phyloP scores from a whole-genome alignment of 768 basidiomycete genomes.

The Russula dissimulans region DNA sequence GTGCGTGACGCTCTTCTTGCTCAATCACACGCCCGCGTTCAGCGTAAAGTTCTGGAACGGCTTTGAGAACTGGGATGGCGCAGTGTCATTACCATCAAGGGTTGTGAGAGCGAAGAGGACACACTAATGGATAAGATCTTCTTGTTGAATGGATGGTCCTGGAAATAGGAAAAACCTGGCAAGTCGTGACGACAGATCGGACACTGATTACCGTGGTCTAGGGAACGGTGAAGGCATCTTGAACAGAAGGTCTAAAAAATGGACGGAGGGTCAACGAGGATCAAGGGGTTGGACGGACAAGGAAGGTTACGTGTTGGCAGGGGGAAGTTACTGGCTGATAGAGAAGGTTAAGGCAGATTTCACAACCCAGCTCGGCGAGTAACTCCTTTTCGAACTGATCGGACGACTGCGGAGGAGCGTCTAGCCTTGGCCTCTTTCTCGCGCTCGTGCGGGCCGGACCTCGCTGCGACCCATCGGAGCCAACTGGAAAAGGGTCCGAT shows the following conservation, averaged over 20 bases:
- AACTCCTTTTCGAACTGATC: conserved; percentile 51
- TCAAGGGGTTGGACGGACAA: conserved; percentile 1
- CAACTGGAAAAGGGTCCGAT: conserved; percentile 5
- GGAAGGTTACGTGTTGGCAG: conserved; percentile 71
- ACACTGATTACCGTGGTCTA: conserved; percentile 77
- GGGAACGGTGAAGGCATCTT: conserved; percentile 79
- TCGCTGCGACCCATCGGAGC: conserved; percentile 9
- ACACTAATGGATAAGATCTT: conserved; percentile 59
- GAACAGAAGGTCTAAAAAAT: conserved; percentile 77
- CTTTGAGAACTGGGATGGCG: conserved; percentile 44
- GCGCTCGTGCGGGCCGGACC: conserved; percentile 21
- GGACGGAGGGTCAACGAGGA: background rate
- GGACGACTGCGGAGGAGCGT: conserved; percentile 24
- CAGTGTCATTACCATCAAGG: background rate
- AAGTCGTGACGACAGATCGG: conserved; percentile 79
- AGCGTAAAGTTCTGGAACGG: conserved; percentile 58
- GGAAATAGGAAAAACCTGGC: conserved; percentile 69
- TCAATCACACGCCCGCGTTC: conserved; percentile 56
- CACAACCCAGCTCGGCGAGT: conserved; percentile 68
- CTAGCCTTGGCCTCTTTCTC: conserved; percentile 25
- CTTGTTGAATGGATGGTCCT: conserved; percentile 71
- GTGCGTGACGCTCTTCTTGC: conserved; percentile 66
- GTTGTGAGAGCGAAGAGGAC: background rate
- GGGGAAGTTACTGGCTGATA: conserved; percentile 86
- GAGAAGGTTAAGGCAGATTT: conserved; percentile 81